phyloP scores from a whole-genome alignment of 441 rosid species.

The Breynia disticha region DNA sequence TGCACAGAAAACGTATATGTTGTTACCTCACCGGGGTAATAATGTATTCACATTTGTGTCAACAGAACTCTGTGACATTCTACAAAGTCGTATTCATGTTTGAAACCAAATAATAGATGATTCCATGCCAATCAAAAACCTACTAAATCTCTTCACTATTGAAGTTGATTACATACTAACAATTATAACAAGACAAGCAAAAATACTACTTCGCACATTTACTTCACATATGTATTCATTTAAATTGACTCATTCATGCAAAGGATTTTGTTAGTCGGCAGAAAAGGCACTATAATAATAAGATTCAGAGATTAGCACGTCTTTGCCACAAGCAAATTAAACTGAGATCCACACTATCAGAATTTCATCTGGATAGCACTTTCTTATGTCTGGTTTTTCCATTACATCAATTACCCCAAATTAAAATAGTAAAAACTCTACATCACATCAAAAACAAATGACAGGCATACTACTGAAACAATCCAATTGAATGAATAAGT shows the following conservation, averaged over 20 bases:
- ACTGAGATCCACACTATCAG: conserved; percentile 4
- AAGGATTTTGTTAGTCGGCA: too few relatives aligned
- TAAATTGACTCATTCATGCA: too few relatives aligned
- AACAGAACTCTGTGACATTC: not conserved
- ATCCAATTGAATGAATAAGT: not conserved
- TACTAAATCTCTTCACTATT: not conserved
- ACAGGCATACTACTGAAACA: conserved; percentile 1
- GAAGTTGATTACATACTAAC: not conserved
- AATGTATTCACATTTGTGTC: too few relatives aligned
- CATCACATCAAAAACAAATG: conserved; percentile 1
- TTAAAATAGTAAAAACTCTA: not conserved
- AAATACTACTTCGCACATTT: too few relatives aligned
- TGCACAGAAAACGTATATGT: conserved; percentile 12
- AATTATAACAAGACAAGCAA: too few relatives aligned
- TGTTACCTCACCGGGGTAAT: not conserved
- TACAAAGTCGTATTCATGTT: conserved; percentile 1
- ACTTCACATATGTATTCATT: too few relatives aligned
- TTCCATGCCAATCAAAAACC: not conserved
- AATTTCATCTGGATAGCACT: not conserved
- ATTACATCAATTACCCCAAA: not conserved
- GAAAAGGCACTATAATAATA: not conserved
- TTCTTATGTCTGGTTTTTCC: conserved; percentile 7
- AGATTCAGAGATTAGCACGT: not conserved
- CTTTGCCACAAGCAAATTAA: conserved; percentile 6
- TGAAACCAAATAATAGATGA: conserved; percentile 4